Evolutionary conservation across 2,329 filamentous ascomycete genomes (phyloP), one percentile per base, ranked within the genome.

Genomic region (Claviceps pazoutovae): DNA sequence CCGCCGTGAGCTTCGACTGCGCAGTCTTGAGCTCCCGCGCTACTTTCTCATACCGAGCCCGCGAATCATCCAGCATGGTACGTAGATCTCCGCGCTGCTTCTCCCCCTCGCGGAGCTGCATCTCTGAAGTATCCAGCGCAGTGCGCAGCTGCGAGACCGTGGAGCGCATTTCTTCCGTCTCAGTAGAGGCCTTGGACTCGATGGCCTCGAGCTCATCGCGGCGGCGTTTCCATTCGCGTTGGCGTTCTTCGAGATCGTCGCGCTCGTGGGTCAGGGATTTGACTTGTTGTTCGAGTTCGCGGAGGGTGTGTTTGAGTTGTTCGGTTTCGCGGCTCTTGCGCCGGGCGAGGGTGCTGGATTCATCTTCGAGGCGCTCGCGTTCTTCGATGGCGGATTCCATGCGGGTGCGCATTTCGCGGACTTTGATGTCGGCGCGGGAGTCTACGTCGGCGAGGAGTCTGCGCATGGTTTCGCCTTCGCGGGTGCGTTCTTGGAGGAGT

Each of bases 391-490:
- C 90, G 1, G 86, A 75, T 61, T 97, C 91, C 76, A 97, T 84
- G 2, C 85, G 82, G 53, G 88, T 82, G 51, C 88, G 84, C 82
- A 95, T 93, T 57, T 97, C 91, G 30, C 88, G 82, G 17, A 95
- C 79, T 61, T 88, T 86, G 54, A 74, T 74, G 57, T 97, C 90
- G 1, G 90, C 83, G 9, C 87, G 78, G 54, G 85, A 80, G 64
- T 97, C 88, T 8, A 90, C 87, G 57, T 97, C 91, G 16, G 84
- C 83, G 13, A 98, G 73, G 54, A 97, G 75, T 48, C 89, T 77
- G 37, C 93, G 82, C 90, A 98, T 97, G 1, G 88, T 96, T 70
- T 97, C 91, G 26, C 83, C 87, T 68, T 98, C 93, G 44, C 93
- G 81, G 4, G 88, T 91, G 26, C 93, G 83, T 67, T 98, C 93